A percentile compares a stretch with the other conserved stretches of the same genome.
Evolutionary conservation across 2,329 filamentous ascomycete species (phyloP).

Genomic region (Phaeosphaeriaceae sp.): DNA sequence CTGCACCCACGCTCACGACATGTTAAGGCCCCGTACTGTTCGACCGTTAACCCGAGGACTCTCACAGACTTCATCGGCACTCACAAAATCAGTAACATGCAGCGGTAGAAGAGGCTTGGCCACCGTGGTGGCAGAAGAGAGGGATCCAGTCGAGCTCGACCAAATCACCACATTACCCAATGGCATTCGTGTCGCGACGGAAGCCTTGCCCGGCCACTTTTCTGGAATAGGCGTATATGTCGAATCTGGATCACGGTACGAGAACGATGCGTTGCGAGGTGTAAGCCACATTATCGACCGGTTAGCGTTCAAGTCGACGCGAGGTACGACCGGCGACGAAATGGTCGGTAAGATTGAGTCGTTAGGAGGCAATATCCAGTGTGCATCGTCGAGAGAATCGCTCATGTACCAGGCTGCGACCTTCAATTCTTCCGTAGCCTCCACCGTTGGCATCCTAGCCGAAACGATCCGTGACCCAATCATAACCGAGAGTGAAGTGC

Average conservation of each 20-base stretch:
- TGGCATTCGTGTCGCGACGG: conserved; percentile 91
- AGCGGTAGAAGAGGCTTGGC: conserved; percentile 37
- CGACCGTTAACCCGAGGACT: conserved; percentile 39
- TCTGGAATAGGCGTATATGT: conserved; percentile 95
- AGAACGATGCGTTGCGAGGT: conserved; percentile 82
- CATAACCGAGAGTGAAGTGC: conserved; percentile 86
- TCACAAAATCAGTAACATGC: conserved; percentile 25
- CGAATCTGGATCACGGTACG: conserved; percentile 92
- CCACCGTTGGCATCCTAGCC: conserved; percentile 81
- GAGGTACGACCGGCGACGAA: conserved; percentile 73
- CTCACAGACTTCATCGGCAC: conserved; percentile 23
- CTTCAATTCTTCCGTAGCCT: conserved; percentile 90
- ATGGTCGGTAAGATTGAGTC: conserved; percentile 89
- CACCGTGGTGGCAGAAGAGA: conserved; percentile 42
- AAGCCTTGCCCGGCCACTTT: conserved; percentile 92
- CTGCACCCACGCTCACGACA: conserved; percentile 16
- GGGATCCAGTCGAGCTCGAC: conserved; percentile 88
- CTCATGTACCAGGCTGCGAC: conserved; percentile 99
- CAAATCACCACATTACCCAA: conserved; percentile 87
- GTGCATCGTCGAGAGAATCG: conserved; percentile 90
- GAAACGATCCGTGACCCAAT: conserved; percentile 89
- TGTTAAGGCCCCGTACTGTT: conserved; percentile 40
- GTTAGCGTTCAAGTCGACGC: conserved; percentile 90
- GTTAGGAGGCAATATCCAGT: conserved; percentile 94
- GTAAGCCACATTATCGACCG: conserved; percentile 97